phyloP scores from a whole-genome alignment of 2,329 filamentous ascomycete species.

The Aspergillus sp. region DNA sequence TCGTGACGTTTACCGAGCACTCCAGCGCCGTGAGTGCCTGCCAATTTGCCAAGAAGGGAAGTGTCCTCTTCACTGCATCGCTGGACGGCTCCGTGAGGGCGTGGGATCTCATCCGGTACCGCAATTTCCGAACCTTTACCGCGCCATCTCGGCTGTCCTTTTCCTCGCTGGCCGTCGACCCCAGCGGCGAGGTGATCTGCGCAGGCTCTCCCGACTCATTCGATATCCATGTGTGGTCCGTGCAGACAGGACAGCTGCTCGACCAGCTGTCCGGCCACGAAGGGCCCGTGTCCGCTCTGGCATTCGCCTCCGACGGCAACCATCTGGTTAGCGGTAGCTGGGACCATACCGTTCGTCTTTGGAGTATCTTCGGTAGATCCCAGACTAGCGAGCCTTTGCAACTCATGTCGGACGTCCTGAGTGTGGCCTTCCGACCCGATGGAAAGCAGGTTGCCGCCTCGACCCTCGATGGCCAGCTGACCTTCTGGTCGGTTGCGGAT shows the following conservation, averaged over 20 bases:
- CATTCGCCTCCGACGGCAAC: conserved; percentile 84
- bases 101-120: conserved; percentile 93
- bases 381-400: conserved; percentile 95
- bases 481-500: conserved; percentile 90
- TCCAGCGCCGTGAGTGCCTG: conserved; percentile 89
- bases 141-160: conserved; percentile 89
- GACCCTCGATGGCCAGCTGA: conserved; percentile 88
- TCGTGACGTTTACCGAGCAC: conserved; percentile 97
- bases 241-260: conserved; percentile 92
- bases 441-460: conserved; percentile 88
- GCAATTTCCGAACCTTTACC: conserved; percentile 97
- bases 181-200: conserved; percentile 92
- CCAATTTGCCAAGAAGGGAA: conserved; percentile 92
- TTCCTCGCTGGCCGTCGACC: conserved; percentile 92
- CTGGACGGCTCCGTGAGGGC: conserved; percentile 91
- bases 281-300: conserved; percentile 82
- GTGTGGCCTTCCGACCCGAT: conserved; percentile 84
- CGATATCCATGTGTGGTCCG: conserved; percentile 97
- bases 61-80: conserved; percentile 92
- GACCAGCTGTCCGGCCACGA: conserved; percentile 91
- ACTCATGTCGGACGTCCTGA: conserved; percentile 85
- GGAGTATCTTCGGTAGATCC: conserved; percentile 91
- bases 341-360: conserved; percentile 93
- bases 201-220: conserved; percentile 95
- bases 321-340: conserved; percentile 88